These are phyloP conservation scores for Dothidotthia symphoricarpi DNA, from an alignment of 2,329 filamentous ascomycete species.

Conservation along the genomic window DNA sequence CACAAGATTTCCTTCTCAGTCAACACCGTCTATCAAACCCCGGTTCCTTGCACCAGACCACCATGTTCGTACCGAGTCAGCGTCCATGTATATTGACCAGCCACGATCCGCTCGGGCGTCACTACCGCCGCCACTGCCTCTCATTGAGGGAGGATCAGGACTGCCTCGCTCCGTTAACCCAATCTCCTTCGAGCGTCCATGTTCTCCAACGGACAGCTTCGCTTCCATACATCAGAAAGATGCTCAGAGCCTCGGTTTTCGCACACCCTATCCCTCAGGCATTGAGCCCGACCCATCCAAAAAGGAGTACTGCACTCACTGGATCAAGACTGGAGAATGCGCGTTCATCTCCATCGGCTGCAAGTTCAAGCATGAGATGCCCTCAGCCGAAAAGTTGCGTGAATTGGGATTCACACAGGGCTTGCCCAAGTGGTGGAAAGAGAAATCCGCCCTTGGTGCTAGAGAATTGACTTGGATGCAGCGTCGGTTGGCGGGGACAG, in stretches of 20 bases:
- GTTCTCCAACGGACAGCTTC: constrained; percentile 25
- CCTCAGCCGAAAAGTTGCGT: constrained; percentile 65
- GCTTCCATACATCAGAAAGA: constrained; percentile 26
- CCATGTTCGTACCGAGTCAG: constrained; percentile 8
- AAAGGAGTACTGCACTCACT: constrained; percentile 85
- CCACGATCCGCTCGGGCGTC: neutral
- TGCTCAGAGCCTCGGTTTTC: constrained; percentile 29
- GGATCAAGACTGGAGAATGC: constrained; percentile 83
- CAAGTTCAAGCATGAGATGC: constrained; percentile 90
- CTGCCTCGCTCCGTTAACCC: neutral
- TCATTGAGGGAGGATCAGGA: neutral
- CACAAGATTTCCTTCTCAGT: neutral
- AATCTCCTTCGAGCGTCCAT: neutral
- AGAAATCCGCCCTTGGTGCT: constrained; percentile 41
- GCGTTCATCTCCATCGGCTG: constrained; percentile 84
- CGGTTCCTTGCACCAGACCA: constrained; percentile 22
- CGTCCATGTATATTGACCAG: neutral
- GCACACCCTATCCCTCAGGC: constrained; percentile 36
- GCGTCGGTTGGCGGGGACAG: constrained; percentile 11
- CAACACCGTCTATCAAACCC: neutral
- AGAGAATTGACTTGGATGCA: constrained; percentile 27
- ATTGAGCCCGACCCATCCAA: constrained; percentile 46
- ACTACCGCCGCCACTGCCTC: neutral
- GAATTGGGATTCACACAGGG: constrained; percentile 62
- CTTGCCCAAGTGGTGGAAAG: constrained; percentile 57